These are phyloP conservation scores for Hanseniaspora osmophila DNA, from an alignment of 805 yeast species.

Conservation along the genomic window DNA sequence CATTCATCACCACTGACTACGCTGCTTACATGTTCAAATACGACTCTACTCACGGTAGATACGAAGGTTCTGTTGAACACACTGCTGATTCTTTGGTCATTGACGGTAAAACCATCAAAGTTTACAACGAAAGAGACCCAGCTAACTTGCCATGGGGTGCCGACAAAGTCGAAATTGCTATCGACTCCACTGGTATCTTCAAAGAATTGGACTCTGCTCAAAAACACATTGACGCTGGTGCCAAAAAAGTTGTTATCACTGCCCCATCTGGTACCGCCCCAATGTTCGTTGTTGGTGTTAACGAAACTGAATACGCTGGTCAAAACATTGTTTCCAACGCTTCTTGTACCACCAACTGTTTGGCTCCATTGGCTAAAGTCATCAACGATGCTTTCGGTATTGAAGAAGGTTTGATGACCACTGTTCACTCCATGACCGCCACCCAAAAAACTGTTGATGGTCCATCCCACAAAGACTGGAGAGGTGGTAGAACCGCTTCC, in stretches of 20 bases:
- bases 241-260: constrained; percentile 58
- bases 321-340: constrained; percentile 56
- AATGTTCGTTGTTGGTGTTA: constrained; percentile 62
- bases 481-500: constrained; percentile 70
- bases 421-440: constrained; percentile 59
- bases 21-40: constrained; percentile 66
- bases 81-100: constrained; percentile 38
- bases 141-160: constrained; percentile 56
- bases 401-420: constrained; percentile 65
- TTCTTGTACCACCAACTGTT: constrained; percentile 63
- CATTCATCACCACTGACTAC: constrained; percentile 52
- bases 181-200: constrained; percentile 65
- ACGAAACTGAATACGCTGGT: constrained; percentile 42
- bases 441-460: constrained; percentile 66
- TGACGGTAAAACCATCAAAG: constrained; percentile 36
- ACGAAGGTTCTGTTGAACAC: constrained; percentile 41
- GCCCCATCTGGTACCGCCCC: constrained; percentile 64
- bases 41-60: constrained; percentile 58
- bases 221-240: constrained; percentile 60
- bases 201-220: constrained; percentile 50
- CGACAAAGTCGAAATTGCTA: constrained; percentile 44
- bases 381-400: constrained; percentile 52
- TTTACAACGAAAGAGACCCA: constrained; percentile 56
- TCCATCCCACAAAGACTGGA: constrained; percentile 69
- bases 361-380: constrained; percentile 60